Base-by-base conservation (phyloP, 495 filamentous ascomycete species). In the Neurospora sp. region DNA sequence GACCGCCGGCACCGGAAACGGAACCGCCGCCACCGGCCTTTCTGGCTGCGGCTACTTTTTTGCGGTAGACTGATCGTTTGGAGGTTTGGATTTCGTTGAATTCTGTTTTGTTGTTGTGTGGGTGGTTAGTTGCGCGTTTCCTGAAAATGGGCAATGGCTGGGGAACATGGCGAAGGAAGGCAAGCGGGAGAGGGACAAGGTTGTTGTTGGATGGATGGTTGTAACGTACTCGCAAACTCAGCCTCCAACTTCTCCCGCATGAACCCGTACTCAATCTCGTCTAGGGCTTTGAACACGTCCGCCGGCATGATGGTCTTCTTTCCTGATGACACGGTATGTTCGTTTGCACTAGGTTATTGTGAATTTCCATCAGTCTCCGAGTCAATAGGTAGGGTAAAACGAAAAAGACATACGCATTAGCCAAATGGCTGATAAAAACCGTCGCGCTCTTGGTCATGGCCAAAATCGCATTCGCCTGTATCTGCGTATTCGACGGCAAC, bases 371-470 rank as follows among this genome's bases (percentile, higher is more conserved):
- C 22, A 61, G 5, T 0, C 59, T 74, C 39, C 77, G 14, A 20
- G 16, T 69, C 6, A 31, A 37, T 37, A 37, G 35, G 35, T 37
- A 37, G 35, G 35, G 35, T 18, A 39, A 39, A n/a, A 45, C 8
- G 5, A 37, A 22, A 27, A n/a, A 12, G 1, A 83, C 90, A 71
- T 90, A 98, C 94, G 90, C 87, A 73, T 90, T 88, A 53, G 93
- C 91, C 38, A 99, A 83, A 80, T 97, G 94, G 78, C 89, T 98
- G 39, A 98, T 89, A 80, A 99, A 99, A 0, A 99, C 93, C 3
- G 94, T 97, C 4, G 95, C 94, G 71, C 92, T 91, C 84, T 98
- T 98, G 74, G 91, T 92, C 80, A 99, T 89, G 0, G 96, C 96
- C 38, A 96, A 78, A 44, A 97, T 87, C 4, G 96, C 96, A 81